Evolutionary conservation across 2,329 filamentous ascomycete genomes (phyloP).

Genomic region (Fusarium sambucinum): DNA sequence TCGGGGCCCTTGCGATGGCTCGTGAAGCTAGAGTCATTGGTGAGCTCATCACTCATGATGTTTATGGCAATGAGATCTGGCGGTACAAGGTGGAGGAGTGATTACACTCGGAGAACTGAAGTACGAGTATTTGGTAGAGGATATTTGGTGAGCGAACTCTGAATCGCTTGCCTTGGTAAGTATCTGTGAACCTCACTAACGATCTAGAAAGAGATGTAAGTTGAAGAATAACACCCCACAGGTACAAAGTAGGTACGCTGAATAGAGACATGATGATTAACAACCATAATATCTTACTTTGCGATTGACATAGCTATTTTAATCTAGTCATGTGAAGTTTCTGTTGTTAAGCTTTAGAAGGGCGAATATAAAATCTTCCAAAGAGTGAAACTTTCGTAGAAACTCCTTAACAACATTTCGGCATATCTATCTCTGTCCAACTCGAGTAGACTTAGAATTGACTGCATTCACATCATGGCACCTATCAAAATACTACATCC

Average conservation of each 20-base stretch:
- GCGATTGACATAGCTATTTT: rapidly evolving
- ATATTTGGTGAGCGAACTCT: neutral
- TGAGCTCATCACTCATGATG: neutral
- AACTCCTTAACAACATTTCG: neutral
- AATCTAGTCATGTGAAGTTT: neutral
- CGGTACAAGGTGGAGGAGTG: neutral
- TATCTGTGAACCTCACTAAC: neutral
- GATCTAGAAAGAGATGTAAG: too few relatives aligned
- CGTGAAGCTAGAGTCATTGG: neutral
- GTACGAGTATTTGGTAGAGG: neutral
- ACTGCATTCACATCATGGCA: neutral
- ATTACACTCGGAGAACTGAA: neutral
- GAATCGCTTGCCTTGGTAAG: neutral
- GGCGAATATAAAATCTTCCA: rapidly evolving
- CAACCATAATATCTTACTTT: neutral
- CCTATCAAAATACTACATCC: neutral
- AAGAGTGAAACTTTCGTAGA: rapidly evolving
- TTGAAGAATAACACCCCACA: too few relatives aligned
- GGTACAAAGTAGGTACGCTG: neutral
- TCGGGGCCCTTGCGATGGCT: neutral
- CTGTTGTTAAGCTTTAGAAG: rapidly evolving
- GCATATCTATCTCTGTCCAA: too few relatives aligned
- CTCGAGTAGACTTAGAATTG: too few relatives aligned
- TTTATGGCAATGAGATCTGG: neutral
- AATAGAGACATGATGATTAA: neutral